These are phyloP conservation scores for Colletotrichum siamense DNA, from an alignment of 2,329 filamentous ascomycete species.

Conservation along the genomic window DNA sequence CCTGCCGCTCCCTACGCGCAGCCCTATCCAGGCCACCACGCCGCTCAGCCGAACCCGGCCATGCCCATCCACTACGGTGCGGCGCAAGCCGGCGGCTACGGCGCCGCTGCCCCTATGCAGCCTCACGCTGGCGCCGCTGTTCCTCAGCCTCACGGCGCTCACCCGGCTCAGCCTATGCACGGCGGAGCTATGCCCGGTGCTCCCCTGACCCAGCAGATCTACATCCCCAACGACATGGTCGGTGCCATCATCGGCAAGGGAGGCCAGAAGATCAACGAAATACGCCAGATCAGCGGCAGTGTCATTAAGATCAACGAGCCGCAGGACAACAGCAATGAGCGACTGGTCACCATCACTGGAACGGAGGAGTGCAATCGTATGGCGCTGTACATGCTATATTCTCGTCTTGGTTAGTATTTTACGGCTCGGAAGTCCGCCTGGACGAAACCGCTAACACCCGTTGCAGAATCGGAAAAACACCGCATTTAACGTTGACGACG, in stretches of 20 bases:
- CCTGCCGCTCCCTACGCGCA: conserved; percentile 80
- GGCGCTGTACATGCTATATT: conserved; percentile 99
- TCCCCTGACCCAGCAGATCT: conserved; percentile 96
- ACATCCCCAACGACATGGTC: conserved; percentile 99
- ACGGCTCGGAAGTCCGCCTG: conserved; percentile 10
- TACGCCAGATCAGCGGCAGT: conserved; percentile 93
- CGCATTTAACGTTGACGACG: conserved; percentile 38
- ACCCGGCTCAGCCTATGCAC: conserved; percentile 73
- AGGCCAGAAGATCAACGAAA: conserved; percentile 99
- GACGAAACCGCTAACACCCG: conserved; percentile 29
- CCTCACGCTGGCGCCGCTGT: conserved; percentile 69
- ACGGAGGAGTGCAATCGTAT: conserved; percentile 99
- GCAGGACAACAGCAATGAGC: conserved; percentile 98
- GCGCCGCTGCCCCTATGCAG: conserved; percentile 79
- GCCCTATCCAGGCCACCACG: conserved; percentile 68
- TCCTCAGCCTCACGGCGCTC: conserved; percentile 59
- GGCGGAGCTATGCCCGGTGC: conserved; percentile 71
- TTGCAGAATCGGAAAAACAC: conserved; percentile 51
- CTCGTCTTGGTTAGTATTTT: conserved; percentile 78
- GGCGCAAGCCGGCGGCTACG: conserved; percentile 75
- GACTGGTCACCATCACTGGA: conserved; percentile 94
- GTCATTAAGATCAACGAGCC: conserved; percentile 99
- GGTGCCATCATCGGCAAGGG: conserved; percentile 99
- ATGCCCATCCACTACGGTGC: conserved; percentile 77
- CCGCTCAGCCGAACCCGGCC: conserved; percentile 66